These are phyloP conservation scores for Phytopythium helicoides DNA, from an alignment of 352 stramenopile genomes.

Conservation along the genomic window DNA sequence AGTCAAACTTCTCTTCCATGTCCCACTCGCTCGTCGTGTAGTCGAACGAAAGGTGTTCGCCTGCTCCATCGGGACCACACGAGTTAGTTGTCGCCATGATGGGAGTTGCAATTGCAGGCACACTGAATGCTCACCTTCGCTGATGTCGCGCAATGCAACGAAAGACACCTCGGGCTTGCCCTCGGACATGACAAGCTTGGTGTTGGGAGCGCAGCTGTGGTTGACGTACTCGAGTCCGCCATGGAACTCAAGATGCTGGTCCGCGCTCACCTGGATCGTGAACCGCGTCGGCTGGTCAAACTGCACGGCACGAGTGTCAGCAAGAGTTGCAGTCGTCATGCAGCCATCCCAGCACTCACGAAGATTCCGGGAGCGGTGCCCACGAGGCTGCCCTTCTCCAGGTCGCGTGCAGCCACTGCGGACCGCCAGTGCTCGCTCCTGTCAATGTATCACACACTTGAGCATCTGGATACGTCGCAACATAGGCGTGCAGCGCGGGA, in stretches of 20 bases:
- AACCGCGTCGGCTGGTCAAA: slow-evolving; percentile 65
- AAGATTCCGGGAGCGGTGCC: slow-evolving; percentile 65
- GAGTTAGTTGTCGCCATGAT: no score
- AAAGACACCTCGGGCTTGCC: slow-evolving; percentile 71
- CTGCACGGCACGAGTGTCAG: slow-evolving; percentile 16
- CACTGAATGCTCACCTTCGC: slow-evolving; percentile 69
- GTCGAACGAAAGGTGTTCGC: slow-evolving; percentile 84
- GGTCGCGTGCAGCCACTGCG: slow-evolving; percentile 62
- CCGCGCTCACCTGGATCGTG: slow-evolving; percentile 72
- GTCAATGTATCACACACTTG: background rate
- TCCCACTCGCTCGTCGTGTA: slow-evolving; percentile 91
- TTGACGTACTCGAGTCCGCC: slow-evolving; percentile 87
- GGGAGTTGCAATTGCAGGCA: no score
- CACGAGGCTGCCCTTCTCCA: slow-evolving; percentile 63
- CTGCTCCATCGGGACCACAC: no score
- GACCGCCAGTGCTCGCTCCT: slow-evolving; percentile 75
- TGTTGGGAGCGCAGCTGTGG: slow-evolving; percentile 86
- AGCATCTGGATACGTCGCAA: background rate
- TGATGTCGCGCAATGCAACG: slow-evolving; percentile 72
- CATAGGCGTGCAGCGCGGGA: no score
- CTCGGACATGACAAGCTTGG: slow-evolving; percentile 74
- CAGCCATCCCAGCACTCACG: slow-evolving; percentile 31
- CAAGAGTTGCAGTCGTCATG: slow-evolving; percentile 7
- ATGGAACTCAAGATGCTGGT: slow-evolving; percentile 84
- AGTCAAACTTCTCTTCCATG: slow-evolving; percentile 91